Evolutionary conservation across 2,329 filamentous ascomycete genomes (phyloP).

Genomic region (Onygenales sp.): DNA sequence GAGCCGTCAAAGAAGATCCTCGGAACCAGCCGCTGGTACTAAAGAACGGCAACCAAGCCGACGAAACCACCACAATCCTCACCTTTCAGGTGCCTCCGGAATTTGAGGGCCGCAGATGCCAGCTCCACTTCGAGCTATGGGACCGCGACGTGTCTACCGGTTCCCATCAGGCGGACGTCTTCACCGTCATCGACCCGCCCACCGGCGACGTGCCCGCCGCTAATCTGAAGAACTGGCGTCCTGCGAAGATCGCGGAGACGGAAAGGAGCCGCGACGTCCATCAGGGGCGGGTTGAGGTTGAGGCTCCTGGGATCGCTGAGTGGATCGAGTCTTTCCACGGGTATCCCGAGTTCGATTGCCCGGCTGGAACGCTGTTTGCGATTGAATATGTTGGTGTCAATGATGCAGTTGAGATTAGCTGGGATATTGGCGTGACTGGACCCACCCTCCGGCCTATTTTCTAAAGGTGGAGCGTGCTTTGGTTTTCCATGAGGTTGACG

Average conservation of each 20-base stretch:
- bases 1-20: conserved; percentile 13
- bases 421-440: conserved; percentile 18
- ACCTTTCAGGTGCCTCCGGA: conserved; percentile 14
- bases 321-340: conserved; percentile 14
- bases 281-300: conserved; percentile 12
- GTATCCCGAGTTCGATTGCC: conserved; percentile 16
- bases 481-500: background rate
- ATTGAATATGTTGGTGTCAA: conserved; percentile 19
- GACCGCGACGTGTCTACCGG: conserved; percentile 15
- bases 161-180: conserved; percentile 15
- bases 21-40: conserved; percentile 16
- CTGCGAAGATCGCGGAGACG: conserved; percentile 4
- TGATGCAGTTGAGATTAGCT: conserved; percentile 14
- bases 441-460: conserved; percentile 12
- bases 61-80: conserved; percentile 17
- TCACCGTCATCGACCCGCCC: conserved; percentile 15
- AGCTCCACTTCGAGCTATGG: conserved; percentile 17
- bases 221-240: conserved; percentile 2
- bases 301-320: conserved; percentile 11
- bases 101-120: conserved; percentile 13
- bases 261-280: conserved; percentile 12
- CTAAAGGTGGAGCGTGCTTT: conserved; percentile 2
- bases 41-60: conserved; percentile 12
- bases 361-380: conserved; percentile 13
- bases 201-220: background rate